phyloP scores from a whole-genome alignment of 2,329 filamentous ascomycete genomes.

The Tolypocladium tundrense region DNA sequence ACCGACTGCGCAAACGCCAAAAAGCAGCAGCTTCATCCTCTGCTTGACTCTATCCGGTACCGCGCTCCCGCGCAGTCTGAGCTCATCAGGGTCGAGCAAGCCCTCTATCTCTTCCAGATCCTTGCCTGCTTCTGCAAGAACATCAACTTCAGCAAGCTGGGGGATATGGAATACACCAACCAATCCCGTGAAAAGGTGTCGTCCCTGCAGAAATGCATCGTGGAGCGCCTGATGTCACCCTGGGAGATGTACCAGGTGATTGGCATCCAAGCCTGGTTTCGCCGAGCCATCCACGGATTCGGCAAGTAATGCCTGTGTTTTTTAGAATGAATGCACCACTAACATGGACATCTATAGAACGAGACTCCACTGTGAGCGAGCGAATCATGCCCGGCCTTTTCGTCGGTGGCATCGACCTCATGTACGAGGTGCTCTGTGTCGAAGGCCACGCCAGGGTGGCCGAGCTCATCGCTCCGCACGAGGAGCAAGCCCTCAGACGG shows the following conservation, averaged over 20 bases:
- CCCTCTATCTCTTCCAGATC: constrained; percentile 6
- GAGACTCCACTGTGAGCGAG: not conserved
- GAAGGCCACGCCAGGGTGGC: not conserved
- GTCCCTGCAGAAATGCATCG: not conserved
- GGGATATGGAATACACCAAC: not conserved
- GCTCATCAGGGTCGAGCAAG: constrained; percentile 1
- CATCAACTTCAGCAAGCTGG: not conserved
- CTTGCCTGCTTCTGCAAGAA: not conserved
- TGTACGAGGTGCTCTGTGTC: constrained; percentile 4
- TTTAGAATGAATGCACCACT: too few relatives aligned
- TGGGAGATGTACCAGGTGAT: constrained; percentile 8
- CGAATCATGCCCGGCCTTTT: constrained; percentile 5
- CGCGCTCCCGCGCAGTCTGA: not conserved
- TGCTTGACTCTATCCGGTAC: not conserved
- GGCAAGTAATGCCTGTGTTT: not conserved
- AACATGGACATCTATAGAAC: too few relatives aligned
- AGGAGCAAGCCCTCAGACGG: not conserved
- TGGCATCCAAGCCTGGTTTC: constrained; percentile 3
- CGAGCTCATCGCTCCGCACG: not conserved
- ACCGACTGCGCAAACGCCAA: not conserved
- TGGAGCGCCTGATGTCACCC: constrained; percentile 2
- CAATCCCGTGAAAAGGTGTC: not conserved
- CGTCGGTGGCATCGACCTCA: constrained; percentile 1
- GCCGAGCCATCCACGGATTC: constrained; percentile 1
- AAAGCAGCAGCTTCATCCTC: not conserved